Evolutionary conservation across 345 rosid species (phyloP).

Genomic region (Linum usitatissimum): DNA sequence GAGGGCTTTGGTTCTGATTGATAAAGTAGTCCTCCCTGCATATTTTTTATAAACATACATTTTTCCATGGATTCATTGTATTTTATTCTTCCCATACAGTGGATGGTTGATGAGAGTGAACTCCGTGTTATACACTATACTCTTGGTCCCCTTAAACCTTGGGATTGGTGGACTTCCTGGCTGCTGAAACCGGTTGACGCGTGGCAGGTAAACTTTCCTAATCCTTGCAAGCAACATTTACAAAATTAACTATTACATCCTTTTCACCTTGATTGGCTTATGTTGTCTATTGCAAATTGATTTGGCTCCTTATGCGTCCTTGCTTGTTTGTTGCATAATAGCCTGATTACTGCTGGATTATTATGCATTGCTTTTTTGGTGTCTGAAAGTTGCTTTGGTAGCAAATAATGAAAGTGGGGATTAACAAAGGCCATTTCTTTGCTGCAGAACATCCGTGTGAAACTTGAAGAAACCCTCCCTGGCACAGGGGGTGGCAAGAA

Average conservation of each 20-base stretch:
- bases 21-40: background rate
- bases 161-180: conserved; percentile 99
- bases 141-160: conserved; percentile 89
- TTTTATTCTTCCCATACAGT: conserved; percentile 31
- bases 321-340: background rate
- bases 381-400: background rate
- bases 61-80: conserved; percentile 7
- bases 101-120: conserved; percentile 94
- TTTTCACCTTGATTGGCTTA: background rate
- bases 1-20: background rate
- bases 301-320: background rate
- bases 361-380: background rate
- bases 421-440: background rate
- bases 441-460: conserved; percentile 54
- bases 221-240: background rate
- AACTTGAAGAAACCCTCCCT: conserved; percentile 76
- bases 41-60: too few relatives aligned
- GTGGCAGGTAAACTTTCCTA: conserved; percentile 59
- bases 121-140: conserved; percentile 89
- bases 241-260: background rate
- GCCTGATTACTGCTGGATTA: background rate
- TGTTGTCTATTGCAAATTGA: background rate
- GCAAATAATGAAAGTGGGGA: background rate
- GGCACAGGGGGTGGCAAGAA: conserved; percentile 82
- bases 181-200: conserved; percentile 88